Evolutionary conservation across 345 rosid genomes (phyloP).

Genomic region (Geranium rotundifolium): DNA sequence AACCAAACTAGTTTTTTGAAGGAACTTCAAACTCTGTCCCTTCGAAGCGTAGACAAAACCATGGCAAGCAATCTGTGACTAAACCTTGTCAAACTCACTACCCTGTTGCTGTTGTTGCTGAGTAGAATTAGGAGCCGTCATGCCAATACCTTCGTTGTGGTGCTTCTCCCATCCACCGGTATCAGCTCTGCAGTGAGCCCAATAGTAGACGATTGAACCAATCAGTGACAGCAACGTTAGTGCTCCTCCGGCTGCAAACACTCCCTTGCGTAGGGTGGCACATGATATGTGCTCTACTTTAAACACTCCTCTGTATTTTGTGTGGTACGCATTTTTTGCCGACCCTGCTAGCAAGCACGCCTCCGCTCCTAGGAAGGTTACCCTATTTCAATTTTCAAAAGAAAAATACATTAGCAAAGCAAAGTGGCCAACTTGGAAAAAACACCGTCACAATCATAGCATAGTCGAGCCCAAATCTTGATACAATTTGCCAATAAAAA

Average conservation of each 20-base stretch:
- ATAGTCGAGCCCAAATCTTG: too few species aligned
- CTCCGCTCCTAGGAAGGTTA: conserved; percentile 86
- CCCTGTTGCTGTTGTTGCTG: conserved; percentile 29
- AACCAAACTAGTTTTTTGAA: background rate
- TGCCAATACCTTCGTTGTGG: conserved; percentile 60
- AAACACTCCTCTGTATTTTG: conserved; percentile 57
- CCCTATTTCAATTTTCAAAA: conserved; percentile 26
- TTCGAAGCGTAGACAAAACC: background rate
- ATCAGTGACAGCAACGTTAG: conserved; percentile 59
- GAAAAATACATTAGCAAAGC: conserved; percentile 1
- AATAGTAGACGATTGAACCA: conserved; percentile 57
- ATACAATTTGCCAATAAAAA: too few species aligned
- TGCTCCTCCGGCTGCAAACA: conserved; percentile 92
- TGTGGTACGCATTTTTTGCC: conserved; percentile 76
- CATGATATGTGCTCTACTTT: conserved; percentile 40
- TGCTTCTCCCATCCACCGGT: conserved; percentile 98
- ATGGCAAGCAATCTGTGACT: conserved; percentile 5
- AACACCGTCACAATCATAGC: background rate
- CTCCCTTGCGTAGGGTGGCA: conserved; percentile 79
- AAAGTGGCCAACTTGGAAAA: background rate
- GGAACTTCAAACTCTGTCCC: too few species aligned
- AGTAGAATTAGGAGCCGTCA: conserved; percentile 35
- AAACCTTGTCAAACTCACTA: conserved; percentile 42
- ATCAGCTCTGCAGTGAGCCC: conserved; percentile 78
- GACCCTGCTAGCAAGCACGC: conserved; percentile 92